phyloP scores from a whole-genome alignment of 1,284 basidiomycete genomes.

The Chalciporus sp. region DNA sequence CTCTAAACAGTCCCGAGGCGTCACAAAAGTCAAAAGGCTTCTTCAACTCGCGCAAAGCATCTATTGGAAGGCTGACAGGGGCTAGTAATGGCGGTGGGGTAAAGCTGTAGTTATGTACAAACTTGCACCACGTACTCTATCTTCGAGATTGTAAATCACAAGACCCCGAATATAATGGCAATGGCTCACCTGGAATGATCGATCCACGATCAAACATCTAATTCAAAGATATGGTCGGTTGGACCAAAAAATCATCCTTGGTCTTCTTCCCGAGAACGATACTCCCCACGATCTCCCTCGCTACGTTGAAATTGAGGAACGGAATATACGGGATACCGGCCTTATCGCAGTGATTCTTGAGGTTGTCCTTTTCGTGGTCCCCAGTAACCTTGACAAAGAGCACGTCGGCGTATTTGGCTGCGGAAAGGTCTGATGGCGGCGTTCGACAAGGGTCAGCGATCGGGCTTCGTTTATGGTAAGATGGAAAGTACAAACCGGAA shows the following conservation, averaged over 20 bases:
- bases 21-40: too few relatives aligned
- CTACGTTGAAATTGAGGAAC: constrained; percentile 59
- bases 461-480: neutral
- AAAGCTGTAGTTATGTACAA: neutral
- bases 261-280: constrained; percentile 26
- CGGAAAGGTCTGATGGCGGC: constrained; percentile 72
- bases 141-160: neutral
- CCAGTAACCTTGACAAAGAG: constrained; percentile 87
- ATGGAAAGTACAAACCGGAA: constrained; percentile 60
- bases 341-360: constrained; percentile 75
- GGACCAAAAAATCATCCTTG: constrained; percentile 25
- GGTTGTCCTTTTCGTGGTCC: constrained; percentile 77
- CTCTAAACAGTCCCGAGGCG: too few relatives aligned
- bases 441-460: neutral
- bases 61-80: neutral
- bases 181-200: neutral
- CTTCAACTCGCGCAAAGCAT: neutral
- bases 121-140: neutral
- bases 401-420: constrained; percentile 86
- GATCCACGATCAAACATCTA: neutral
- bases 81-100: neutral
- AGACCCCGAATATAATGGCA: neutral
- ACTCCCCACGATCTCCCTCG: constrained; percentile 23
- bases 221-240: neutral
- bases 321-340: constrained; percentile 70